Evolutionary conservation across 2,329 filamentous ascomycete species (phyloP).

Genomic region (Daldinia sp.): DNA sequence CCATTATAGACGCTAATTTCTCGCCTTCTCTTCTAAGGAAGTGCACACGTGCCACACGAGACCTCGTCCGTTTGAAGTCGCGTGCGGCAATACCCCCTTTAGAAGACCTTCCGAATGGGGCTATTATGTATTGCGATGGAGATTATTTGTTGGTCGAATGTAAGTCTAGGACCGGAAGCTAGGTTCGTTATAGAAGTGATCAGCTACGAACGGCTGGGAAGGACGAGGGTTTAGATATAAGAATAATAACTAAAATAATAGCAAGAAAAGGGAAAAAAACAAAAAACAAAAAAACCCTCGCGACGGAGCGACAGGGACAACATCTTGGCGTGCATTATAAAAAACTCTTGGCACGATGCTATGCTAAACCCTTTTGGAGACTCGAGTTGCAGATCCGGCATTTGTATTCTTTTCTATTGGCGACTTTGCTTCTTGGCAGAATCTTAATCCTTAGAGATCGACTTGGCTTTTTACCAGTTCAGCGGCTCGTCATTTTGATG

Average conservation of each 20-base stretch:
- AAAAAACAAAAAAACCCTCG: too few species aligned
- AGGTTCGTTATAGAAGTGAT: constrained; percentile 30
- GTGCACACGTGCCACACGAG: constrained; percentile 25
- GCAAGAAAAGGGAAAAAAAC: neutral
- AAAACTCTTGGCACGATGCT: constrained; percentile 27
- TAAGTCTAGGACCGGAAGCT: constrained; percentile 4
- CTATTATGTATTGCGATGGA: constrained; percentile 19
- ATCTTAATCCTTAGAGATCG: constrained; percentile 29
- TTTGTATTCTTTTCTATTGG: constrained; percentile 21
- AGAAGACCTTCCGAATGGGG: constrained; percentile 29
- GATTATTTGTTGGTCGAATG: constrained; percentile 9
- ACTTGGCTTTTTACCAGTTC: constrained; percentile 26
- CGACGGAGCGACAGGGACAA: constrained; percentile 10
- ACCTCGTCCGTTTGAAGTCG: constrained; percentile 18
- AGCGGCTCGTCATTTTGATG: constrained; percentile 21
- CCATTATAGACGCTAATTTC: neutral
- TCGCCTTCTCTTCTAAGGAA: constrained; percentile 32
- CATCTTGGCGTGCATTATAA: constrained; percentile 24
- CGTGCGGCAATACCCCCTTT: constrained; percentile 22
- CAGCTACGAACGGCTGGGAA: constrained; percentile 4
- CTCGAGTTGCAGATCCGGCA: constrained; percentile 27
- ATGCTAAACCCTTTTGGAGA: constrained; percentile 26
- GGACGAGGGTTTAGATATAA: constrained; percentile 1
- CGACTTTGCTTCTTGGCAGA: constrained; percentile 9
- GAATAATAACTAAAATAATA: neutral